Evolutionary conservation across 1,284 basidiomycete species (phyloP), one percentile per base, ranked within the genome.

Genomic region (Rhodotorula glutinis): DNA sequence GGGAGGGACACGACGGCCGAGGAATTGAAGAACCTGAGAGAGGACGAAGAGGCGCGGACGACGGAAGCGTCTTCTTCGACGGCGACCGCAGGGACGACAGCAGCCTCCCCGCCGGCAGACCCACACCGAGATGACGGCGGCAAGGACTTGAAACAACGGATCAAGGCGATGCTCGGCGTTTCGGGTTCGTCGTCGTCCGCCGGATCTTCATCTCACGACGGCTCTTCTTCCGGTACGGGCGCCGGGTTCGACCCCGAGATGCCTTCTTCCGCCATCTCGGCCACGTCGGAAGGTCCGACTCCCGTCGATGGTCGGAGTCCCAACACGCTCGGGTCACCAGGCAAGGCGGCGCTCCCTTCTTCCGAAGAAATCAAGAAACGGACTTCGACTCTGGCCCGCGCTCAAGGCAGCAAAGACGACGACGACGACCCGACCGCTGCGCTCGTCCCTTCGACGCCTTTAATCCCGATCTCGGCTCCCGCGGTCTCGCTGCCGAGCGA

Each of bases 401-500:
- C 33, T n/a, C n/a, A n/a, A n/a, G n/a, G n/a, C n/a, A n/a, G n/a
- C n/a, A n/a, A n/a, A n/a, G n/a, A n/a, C 13, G 25, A 25, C n/a
- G 3, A 11, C 49, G 16, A 25, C 11, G 49, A n/a, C 49, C n/a
- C n/a, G 25, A 27, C 25, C 25, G 25, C 49, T 16, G 27, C 49
- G 13, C 49, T 51, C n/a, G 11, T 51, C 1, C 41, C 19, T 23
- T n/a, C 21, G 10, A 30, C 33, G n/a, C 58, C 30, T 51, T 65
- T 38, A 33, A 51, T 52, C 51, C 62, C 33, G 43, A 62, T 73
- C 7, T 59, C 66, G 41, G 58, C 66, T 5, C 53, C 51, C 9
- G 69, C 71, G 3, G 62, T 71, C 38, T 63, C 65, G 44, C 64
- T 65, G 44, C 38, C 49, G 49, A 66, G 69, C 7, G 66, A 69